phyloP scores from a whole-genome alignment of 2,329 filamentous ascomycete genomes.

The Graphiopsis chlorocephala region DNA sequence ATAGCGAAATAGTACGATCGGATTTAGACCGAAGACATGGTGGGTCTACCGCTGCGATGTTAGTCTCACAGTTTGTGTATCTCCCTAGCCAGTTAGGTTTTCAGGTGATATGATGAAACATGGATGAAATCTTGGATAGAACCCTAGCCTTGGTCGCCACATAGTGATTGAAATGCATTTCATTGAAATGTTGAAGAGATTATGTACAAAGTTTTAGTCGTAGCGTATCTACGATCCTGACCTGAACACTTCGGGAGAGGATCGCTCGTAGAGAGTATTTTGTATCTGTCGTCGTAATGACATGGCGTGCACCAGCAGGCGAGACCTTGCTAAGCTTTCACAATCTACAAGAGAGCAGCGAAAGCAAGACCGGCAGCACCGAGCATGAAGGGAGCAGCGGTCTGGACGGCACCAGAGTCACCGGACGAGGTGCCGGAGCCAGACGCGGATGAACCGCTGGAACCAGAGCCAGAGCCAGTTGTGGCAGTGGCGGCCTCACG shows the following conservation, averaged over 20 bases:
- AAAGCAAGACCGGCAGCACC: conserved; percentile 13
- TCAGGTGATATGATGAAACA: too few relatives aligned
- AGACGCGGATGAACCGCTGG: not conserved
- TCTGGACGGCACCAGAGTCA: conserved; percentile 12
- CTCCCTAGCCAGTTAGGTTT: too few relatives aligned
- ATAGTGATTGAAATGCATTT: too few relatives aligned
- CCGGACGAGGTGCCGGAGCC: not conserved
- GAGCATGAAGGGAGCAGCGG: conserved; percentile 10
- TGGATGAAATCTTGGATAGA: too few relatives aligned
- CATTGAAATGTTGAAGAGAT: not conserved
- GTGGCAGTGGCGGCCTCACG: conserved; percentile 1
- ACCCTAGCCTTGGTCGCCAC: too few relatives aligned
- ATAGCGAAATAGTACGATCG: too few relatives aligned
- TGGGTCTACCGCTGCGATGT: too few relatives aligned
- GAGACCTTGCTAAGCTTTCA: not conserved
- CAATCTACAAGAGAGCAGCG: conserved; percentile 12
- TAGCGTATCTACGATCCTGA: conserved; percentile 2
- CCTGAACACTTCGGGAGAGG: conserved; percentile 11
- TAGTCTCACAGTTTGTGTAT: too few relatives aligned
- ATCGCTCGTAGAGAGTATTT: not conserved
- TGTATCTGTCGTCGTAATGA: not conserved
- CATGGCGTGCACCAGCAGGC: not conserved
- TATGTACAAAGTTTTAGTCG: not conserved
- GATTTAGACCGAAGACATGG: too few relatives aligned
- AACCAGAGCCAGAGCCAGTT: not conserved